Conservation (phyloP, 192 early-diverging fungal species). For the Paraglomus occultum region DNA sequence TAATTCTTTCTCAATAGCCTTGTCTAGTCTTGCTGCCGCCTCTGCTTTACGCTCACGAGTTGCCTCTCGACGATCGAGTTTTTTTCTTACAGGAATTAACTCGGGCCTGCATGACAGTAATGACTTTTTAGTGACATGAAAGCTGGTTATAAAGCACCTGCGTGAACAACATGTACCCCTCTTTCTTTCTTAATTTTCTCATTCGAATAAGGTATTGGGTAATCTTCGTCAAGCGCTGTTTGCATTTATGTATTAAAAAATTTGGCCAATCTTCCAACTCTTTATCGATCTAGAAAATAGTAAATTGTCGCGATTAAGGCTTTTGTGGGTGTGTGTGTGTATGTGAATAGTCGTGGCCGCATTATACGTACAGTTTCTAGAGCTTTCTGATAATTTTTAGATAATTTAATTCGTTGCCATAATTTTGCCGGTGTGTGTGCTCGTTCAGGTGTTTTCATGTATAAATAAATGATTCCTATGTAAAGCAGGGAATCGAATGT, state of each 20-base stretch:
- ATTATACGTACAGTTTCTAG: constrained; percentile 57
- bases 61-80: constrained; percentile 85
- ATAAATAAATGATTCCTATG: constrained; percentile 77
- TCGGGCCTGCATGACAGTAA: constrained; percentile 47
- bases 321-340: too few species aligned
- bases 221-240: constrained; percentile 94
- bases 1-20: constrained; percentile 94
- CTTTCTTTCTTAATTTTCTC: constrained; percentile 85
- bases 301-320: not conserved
- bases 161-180: constrained; percentile 39
- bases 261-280: constrained; percentile 90
- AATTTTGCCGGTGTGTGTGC: constrained; percentile 91
- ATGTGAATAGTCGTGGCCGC: not conserved
- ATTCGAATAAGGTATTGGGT: constrained; percentile 95
- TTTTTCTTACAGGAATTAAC: constrained; percentile 90
- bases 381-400: constrained; percentile 88
- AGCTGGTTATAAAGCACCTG: not conserved
- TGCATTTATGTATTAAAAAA: constrained; percentile 92
- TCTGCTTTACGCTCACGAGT: constrained; percentile 88
- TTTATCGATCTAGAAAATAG: constrained; percentile 70
- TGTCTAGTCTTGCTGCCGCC: constrained; percentile 85
- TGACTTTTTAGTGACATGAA: not conserved
- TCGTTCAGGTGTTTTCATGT: constrained; percentile 93
- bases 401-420: constrained; percentile 89
- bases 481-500: constrained; percentile 6